phyloP scores from a whole-genome alignment of 1,139 yeast genomes.

The Yamadazyma diddensiae region DNA sequence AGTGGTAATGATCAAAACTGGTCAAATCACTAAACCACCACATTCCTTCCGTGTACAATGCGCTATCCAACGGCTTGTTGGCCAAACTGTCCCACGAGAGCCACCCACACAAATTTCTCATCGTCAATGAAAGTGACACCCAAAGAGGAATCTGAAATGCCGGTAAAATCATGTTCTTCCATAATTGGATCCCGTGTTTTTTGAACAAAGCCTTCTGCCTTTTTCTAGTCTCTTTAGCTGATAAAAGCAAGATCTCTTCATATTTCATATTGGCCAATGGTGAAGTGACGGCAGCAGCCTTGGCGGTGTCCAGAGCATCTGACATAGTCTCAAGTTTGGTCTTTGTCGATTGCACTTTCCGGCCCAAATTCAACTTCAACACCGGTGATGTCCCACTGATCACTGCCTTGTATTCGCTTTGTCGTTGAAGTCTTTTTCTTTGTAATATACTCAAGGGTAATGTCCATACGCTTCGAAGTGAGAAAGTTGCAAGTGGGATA shows the following conservation, averaged over 20 bases:
- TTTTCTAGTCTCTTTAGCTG: constrained; percentile 74
- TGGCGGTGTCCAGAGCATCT: constrained; percentile 11
- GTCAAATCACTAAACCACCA: constrained; percentile 63
- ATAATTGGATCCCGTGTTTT: constrained; percentile 65
- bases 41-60: constrained; percentile 53
- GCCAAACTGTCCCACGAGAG: constrained; percentile 46
- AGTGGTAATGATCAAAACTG: constrained; percentile 56
- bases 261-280: constrained; percentile 56
- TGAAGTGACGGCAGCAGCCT: constrained; percentile 10
- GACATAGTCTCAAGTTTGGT: constrained; percentile 22
- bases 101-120: constrained; percentile 79
- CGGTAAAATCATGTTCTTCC: constrained; percentile 78
- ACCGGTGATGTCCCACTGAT: constrained; percentile 76
- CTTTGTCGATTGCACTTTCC: constrained; percentile 41
- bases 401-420: constrained; percentile 65
- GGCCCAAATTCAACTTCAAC: constrained; percentile 66
- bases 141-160: constrained; percentile 85
- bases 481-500: constrained; percentile 71
- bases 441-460: constrained; percentile 77
- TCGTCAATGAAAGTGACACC: constrained; percentile 72
- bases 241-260: constrained; percentile 70
- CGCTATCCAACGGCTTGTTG: constrained; percentile 52
- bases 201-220: constrained; percentile 70
- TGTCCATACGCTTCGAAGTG: constrained; percentile 64
- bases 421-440: constrained; percentile 65